These are phyloP conservation scores for Tuber borchii DNA, from an alignment of 495 filamentous ascomycete genomes.

Conservation along the genomic window DNA sequence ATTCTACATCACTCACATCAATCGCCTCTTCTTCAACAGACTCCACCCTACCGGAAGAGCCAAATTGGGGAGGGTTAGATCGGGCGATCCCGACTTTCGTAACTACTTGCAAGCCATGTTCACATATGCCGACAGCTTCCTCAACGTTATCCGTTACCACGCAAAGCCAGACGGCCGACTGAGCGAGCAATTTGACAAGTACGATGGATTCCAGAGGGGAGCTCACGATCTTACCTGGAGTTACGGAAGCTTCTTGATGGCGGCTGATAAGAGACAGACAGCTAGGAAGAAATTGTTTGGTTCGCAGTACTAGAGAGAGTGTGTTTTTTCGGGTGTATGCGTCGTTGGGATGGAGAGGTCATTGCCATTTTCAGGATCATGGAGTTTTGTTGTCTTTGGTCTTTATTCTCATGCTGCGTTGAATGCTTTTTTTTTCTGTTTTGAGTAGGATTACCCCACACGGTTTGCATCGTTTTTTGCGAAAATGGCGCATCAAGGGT, in stretches of 20 bases:
- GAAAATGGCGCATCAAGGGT: neutral
- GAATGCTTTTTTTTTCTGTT: neutral
- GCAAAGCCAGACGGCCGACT: conserved; percentile 39
- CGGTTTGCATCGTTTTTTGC: neutral
- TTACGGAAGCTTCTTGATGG: conserved; percentile 44
- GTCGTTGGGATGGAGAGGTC: neutral
- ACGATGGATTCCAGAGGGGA: conserved; percentile 42
- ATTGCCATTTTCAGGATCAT: neutral
- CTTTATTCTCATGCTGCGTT: neutral
- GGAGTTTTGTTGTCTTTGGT: neutral
- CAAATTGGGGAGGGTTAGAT: conserved; percentile 23
- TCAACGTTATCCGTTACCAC: conserved; percentile 43
- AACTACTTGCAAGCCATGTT: conserved; percentile 38
- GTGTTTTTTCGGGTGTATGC: neutral
- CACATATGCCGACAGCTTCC: conserved; percentile 42
- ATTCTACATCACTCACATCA: conserved; percentile 36
- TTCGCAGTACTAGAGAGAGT: neutral
- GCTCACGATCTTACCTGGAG: conserved; percentile 47
- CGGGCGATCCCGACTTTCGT: conserved; percentile 33
- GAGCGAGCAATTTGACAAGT: conserved; percentile 45
- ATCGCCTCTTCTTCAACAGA: conserved; percentile 41
- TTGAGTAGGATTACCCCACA: neutral
- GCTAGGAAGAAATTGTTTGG: conserved; percentile 12
- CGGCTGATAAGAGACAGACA: conserved; percentile 33
- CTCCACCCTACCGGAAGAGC: conserved; percentile 26